Base-by-base conservation (phyloP, 441 rosid genomes). In the Geranium incanum region DNA sequence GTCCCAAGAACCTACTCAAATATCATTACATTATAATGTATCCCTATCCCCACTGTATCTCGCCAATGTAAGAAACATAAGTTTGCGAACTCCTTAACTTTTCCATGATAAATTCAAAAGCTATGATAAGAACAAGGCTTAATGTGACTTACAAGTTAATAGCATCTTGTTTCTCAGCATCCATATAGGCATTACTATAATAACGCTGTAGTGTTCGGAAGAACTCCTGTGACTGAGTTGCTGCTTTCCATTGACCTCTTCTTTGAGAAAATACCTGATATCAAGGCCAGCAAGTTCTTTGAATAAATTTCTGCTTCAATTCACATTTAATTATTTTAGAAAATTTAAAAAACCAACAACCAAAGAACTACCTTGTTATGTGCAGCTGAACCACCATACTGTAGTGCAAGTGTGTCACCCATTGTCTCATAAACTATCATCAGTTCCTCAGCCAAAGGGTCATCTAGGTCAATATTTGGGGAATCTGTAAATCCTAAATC, bases 201-300 rank as follows among this genome's bases (percentile, higher is more conserved):
- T 93, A 91, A 36, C 99, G 94, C 75, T 93, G 99, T 77, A 95
- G 95, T 72, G 97, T 91, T 83, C 99, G 86, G 76, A 95, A 90
- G 82, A 95, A 91, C 79, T 95, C 99, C 83, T 95, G 99, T 67
- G 99, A 95, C 84, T 95, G 99, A 39, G 97, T 91, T 77, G 99
- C 97, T 33, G 99, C 99, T 85, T 78, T 93, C 99, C 98, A 95
- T 81, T 93, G 99, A 69, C 99, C 99, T 77, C 99, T 85, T 81
- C 97, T 95, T 86, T 86, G 84, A 67, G 91, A 89, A 80, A 95
- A 93, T 79, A 93, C 89, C 98, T 95, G 78, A 59, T 36, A 72
- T 69, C 33, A 28, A 28, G 33, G 33, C 33, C 33, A 63, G 67
- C 67, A 63, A 63, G 28, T 21, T 4, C 6, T 3, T 62, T 19